Base-by-base conservation (phyloP, 305 asterid species). In the Nicotiana rustica region DNA sequence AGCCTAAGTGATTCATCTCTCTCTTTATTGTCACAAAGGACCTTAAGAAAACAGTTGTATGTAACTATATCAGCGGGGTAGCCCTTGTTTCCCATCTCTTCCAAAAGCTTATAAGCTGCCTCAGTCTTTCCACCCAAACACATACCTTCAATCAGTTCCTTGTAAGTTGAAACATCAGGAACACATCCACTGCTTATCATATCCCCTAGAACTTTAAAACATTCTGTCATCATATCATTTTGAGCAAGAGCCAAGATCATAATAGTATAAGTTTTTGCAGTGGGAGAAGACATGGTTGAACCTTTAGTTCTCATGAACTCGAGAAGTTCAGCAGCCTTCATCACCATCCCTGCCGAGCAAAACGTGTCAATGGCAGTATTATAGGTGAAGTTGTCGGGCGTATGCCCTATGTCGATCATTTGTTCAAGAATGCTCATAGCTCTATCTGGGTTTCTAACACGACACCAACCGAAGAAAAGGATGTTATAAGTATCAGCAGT, bases 1-100 rank as follows among this genome's bases (percentile, higher is more conserved):
- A 96, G 92, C 52, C 83, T 73, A 57, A 85, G 79, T 0, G 98
- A 95, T 83, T 94, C 97, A 3, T 87, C 88, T 8, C 86, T 86
- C 25, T 96, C 88, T 83, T 89, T 91, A 70, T 89, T 89, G 67
- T 94, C 95, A 78, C 98, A 94, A 2, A 96, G 88, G 80, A 96
- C 98, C 85, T 92, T 90, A 83, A 96, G 97, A 68, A 94, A 93
- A 82, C 97, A 96, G 85, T 96, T 96, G 91, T 89, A 93, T 3
- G 98, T 93, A 65, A 96, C 97, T 21, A 96, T 92, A 86, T 96
- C 98, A 1, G 98, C 97, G 81, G 99, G 99, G 85, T 93, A 94
- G 21, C 98, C 97, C 17, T 87, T 89, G 57, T 79, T 78, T 21
- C 92, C 93, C 98, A 94, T 96, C 86, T 91, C 97, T 71, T 96